phyloP scores from a whole-genome alignment of 768 basidiomycete genomes.

The Lactifluus pinguis region DNA sequence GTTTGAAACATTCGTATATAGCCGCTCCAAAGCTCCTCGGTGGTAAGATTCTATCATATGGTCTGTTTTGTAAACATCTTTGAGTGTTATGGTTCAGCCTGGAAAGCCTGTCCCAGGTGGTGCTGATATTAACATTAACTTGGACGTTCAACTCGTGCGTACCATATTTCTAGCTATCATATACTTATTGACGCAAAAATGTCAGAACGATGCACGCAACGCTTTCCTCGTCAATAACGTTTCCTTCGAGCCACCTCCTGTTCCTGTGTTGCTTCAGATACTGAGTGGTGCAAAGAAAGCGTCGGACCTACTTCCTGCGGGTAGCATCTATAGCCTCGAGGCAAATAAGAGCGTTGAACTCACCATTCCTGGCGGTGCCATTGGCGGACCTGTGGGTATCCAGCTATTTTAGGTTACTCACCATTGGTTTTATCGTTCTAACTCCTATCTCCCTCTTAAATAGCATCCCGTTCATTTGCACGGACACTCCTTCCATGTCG shows the following conservation, averaged over 20 bases:
- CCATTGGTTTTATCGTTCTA: not conserved
- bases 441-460: not conserved
- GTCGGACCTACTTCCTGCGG: conserved; percentile 39
- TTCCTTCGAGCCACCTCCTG: conserved; percentile 32
- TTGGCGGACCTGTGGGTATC: conserved; percentile 24
- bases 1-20: not conserved
- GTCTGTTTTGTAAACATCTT: not conserved
- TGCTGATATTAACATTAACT: conserved; percentile 20
- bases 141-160: conserved; percentile 18
- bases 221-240: conserved; percentile 30
- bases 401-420: too few relatives aligned
- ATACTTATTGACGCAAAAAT: not conserved
- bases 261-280: conserved; percentile 51
- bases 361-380: conserved; percentile 35
- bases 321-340: conserved; percentile 39
- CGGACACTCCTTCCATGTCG: conserved; percentile 9
- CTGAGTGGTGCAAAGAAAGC: conserved; percentile 43
- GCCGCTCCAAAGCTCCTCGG: conserved; percentile 14
- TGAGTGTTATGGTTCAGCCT: conserved; percentile 13
- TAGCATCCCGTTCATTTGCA: conserved; percentile 18
- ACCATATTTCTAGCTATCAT: not conserved
- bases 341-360: conserved; percentile 40
- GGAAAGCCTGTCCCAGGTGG: conserved; percentile 19
- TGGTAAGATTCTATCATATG: not conserved
- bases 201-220: not conserved